Evolutionary conservation across 2,329 filamentous ascomycete genomes (phyloP).

Genomic region (Beauveria sp.): DNA sequence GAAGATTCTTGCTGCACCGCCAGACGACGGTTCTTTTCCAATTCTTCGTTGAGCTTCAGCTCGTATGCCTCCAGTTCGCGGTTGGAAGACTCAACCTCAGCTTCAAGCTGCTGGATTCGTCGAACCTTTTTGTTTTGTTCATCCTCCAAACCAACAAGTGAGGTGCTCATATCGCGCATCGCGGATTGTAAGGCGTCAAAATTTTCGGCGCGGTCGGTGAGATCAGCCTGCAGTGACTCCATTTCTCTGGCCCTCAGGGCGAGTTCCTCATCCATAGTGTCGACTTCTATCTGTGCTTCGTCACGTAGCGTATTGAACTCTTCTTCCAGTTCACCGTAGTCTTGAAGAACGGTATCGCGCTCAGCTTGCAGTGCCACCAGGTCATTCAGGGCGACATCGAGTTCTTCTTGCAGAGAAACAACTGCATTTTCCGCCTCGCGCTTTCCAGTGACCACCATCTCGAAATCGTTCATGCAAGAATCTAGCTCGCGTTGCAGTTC

Average conservation of each 20-base stretch:
- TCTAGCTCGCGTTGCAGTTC: slow-evolving; percentile 79
- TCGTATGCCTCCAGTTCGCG: slow-evolving; percentile 82
- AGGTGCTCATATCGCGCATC: slow-evolving; percentile 86
- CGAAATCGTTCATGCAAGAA: slow-evolving; percentile 70
- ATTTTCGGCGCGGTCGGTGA: slow-evolving; percentile 74
- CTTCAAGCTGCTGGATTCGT: slow-evolving; percentile 74
- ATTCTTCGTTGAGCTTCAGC: slow-evolving; percentile 73
- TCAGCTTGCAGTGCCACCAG: slow-evolving; percentile 72
- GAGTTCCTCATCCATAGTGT: slow-evolving; percentile 60
- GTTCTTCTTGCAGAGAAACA: slow-evolving; percentile 67
- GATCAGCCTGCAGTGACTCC: slow-evolving; percentile 60
- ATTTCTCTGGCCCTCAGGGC: slow-evolving; percentile 67
- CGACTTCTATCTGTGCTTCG: slow-evolving; percentile 60
- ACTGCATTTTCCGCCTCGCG: slow-evolving; percentile 51
- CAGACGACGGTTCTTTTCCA: slow-evolving; percentile 79
- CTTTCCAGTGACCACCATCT: slow-evolving; percentile 59
- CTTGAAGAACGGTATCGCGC: slow-evolving; percentile 74
- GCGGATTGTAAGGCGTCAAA: slow-evolving; percentile 88
- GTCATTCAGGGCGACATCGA: slow-evolving; percentile 73
- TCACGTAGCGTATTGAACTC: slow-evolving; percentile 54
- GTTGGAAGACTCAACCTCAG: slow-evolving; percentile 76
- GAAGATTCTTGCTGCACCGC: slow-evolving; percentile 88
- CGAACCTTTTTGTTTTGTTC: slow-evolving; percentile 73
- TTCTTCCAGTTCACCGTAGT: slow-evolving; percentile 49
- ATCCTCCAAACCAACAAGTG: slow-evolving; percentile 79